These are phyloP conservation scores for Trichoderma semiorbis DNA, from an alignment of 2,329 filamentous ascomycete genomes.

Conservation along the genomic window DNA sequence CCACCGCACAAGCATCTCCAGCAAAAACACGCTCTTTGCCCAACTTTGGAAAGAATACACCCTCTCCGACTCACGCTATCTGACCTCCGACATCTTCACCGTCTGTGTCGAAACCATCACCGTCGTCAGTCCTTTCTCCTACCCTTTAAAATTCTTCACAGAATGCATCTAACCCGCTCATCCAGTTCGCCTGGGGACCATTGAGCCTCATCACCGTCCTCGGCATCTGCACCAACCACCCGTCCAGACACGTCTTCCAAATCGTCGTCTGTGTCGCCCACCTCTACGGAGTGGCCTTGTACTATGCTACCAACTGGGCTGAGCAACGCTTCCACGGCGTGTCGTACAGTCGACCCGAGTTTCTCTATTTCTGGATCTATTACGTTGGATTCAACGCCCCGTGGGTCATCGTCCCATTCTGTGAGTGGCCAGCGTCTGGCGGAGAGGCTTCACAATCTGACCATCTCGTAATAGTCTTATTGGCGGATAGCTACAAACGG, in stretches of 20 bases:
- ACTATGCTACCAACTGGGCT: slow-evolving; percentile 56
- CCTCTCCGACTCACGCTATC: slow-evolving; percentile 80
- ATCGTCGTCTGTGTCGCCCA: slow-evolving; percentile 51
- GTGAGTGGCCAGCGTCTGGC: slow-evolving; percentile 38
- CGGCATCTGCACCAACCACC: slow-evolving; percentile 42
- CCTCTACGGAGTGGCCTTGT: slow-evolving; percentile 60
- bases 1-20: slow-evolving; percentile 63
- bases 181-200: slow-evolving; percentile 55
- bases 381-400: slow-evolving; percentile 59
- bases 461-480: neutral
- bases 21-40: slow-evolving; percentile 68
- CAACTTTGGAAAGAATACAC: slow-evolving; percentile 94
- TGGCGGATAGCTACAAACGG: slow-evolving; percentile 15
- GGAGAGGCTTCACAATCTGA: neutral
- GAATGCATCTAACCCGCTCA: neutral
- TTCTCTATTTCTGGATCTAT: slow-evolving; percentile 61
- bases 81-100: slow-evolving; percentile 78
- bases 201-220: slow-evolving; percentile 50
- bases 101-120: slow-evolving; percentile 85
- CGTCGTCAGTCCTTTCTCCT: slow-evolving; percentile 51
- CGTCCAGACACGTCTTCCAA: slow-evolving; percentile 50
- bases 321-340: slow-evolving; percentile 45
- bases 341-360: slow-evolving; percentile 56
- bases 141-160: neutral
- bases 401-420: slow-evolving; percentile 54